phyloP scores from a whole-genome alignment of 2,329 filamentous ascomycete genomes.

The Penicillium palitans region DNA sequence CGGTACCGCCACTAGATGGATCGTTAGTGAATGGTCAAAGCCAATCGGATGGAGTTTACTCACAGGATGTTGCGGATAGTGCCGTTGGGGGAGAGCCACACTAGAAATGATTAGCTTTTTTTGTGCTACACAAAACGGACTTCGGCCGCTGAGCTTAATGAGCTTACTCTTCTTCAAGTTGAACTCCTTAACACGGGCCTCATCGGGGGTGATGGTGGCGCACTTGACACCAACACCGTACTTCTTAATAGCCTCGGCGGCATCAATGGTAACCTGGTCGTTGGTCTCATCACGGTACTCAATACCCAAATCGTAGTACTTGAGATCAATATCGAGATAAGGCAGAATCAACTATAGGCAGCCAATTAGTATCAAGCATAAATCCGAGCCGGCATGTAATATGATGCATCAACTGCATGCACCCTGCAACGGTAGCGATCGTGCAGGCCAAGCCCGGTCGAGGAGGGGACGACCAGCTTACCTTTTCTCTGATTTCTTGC shows the following conservation, averaged over 20 bases:
- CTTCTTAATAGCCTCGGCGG: conserved; percentile 97
- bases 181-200: conserved; percentile 95
- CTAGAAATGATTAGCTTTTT: conserved; percentile 45
- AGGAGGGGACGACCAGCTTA: conserved; percentile 34
- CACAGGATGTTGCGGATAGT: conserved; percentile 68
- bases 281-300: conserved; percentile 94
- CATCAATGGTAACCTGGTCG: conserved; percentile 92
- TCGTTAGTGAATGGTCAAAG: conserved; percentile 22
- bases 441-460: conserved; percentile 17
- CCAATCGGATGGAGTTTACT: conserved; percentile 22
- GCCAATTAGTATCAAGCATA: conserved; percentile 17
- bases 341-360: conserved; percentile 74
- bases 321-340: conserved; percentile 95
- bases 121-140: not conserved
- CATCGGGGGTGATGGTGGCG: conserved; percentile 97
- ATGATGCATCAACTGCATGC: conserved; percentile 18
- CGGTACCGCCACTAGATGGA: conserved; percentile 71
- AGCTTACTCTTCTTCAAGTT: conserved; percentile 92
- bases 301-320: conserved; percentile 94
- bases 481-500: conserved; percentile 97
- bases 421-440: conserved; percentile 15
- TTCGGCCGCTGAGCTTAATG: conserved; percentile 46
- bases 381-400: not conserved
- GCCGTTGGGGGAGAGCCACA: conserved; percentile 98
- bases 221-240: conserved; percentile 99